A percentile compares a stretch with the other conserved stretches of the same genome.
phyloP scores from a whole-genome alignment of 768 basidiomycete genomes.

The Gymnopilus junonius region DNA sequence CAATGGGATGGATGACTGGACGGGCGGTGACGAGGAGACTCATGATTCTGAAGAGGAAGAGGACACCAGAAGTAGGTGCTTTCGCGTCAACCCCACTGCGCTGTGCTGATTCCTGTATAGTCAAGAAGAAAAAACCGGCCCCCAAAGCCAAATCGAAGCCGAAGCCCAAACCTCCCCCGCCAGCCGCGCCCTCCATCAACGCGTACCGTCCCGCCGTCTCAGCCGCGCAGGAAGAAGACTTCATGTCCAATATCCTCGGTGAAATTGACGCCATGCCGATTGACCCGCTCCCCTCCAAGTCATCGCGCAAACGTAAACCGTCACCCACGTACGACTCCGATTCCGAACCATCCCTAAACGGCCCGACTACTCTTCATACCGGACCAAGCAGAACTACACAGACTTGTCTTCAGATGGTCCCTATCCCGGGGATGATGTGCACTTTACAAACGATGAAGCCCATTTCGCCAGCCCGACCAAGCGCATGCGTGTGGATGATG shows the following conservation, averaged over 20 bases:
- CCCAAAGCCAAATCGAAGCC: conserved; percentile 49
- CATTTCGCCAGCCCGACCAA: conserved; percentile 72
- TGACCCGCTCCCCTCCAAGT: conserved; percentile 21
- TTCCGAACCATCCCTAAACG: conserved; percentile 42
- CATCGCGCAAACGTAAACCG: conserved; percentile 70
- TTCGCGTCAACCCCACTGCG: neutral
- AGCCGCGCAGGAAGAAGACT: conserved; percentile 83
- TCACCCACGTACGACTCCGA: conserved; percentile 49
- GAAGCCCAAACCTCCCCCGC: conserved; percentile 56
- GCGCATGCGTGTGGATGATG: conserved; percentile 51
- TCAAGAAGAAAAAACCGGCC: conserved; percentile 47
- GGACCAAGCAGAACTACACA: conserved; percentile 34
- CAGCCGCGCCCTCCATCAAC: conserved; percentile 63
- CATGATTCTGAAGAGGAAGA: conserved; percentile 58
- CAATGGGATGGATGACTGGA: conserved; percentile 97
- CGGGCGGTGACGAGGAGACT: conserved; percentile 53
- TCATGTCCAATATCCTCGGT: conserved; percentile 83
- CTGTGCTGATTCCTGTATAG: conserved; percentile 13
- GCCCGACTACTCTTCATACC: conserved; percentile 33
- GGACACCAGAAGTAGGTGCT: conserved; percentile 43
- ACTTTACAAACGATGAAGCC: conserved; percentile 60
- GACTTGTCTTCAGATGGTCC: conserved; percentile 56
- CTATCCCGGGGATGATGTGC: conserved; percentile 38
- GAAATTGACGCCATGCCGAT: conserved; percentile 58
- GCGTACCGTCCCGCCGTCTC: conserved; percentile 82